Percentiles rank a stretch among this genome's conserved stretches.
These are phyloP conservation scores for Aspergillus sparsus DNA, from an alignment of 495 filamentous ascomycete genomes.

Conservation along the genomic window DNA sequence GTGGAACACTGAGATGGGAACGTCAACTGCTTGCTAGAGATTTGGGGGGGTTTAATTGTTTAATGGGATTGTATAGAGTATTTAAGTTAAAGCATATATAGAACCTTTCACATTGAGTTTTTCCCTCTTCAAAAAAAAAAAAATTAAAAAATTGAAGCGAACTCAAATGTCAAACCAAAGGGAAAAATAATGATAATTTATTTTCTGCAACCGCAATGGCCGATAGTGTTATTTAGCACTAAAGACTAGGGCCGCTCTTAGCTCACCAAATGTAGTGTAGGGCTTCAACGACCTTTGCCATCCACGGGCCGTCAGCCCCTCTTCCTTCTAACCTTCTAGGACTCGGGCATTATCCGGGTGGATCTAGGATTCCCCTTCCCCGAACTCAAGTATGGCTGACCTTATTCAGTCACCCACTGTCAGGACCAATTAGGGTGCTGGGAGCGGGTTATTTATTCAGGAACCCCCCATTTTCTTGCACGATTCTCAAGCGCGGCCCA, in stretches of 20 bases:
- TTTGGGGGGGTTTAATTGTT: background rate
- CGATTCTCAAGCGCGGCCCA: too few species aligned
- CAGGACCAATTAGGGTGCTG: background rate
- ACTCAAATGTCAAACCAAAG: background rate
- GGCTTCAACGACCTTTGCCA: conserved; percentile 22
- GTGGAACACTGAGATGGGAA: background rate
- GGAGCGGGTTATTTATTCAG: background rate
- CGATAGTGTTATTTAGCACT: conserved; percentile 2
- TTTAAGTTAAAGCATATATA: too few species aligned
- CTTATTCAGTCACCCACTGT: background rate
- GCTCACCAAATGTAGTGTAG: conserved; percentile 1
- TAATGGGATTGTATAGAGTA: too few species aligned
- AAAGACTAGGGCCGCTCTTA: conserved; percentile 2
- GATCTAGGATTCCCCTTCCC: conserved; percentile 20
- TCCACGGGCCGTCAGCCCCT: conserved; percentile 32
- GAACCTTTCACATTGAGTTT: too few species aligned
- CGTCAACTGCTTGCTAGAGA: background rate
- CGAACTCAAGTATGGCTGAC: conserved; percentile 17
- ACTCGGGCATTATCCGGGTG: conserved; percentile 29
- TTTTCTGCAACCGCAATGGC: conserved; percentile 22
- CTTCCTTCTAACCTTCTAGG: conserved; percentile 19
- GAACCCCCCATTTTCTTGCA: too few species aligned
- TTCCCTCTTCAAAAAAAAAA: background rate
- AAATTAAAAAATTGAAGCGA: background rate
- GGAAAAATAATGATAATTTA: conserved; percentile 13